These are phyloP conservation scores for Microsporum ferrugineum DNA, from an alignment of 2,329 filamentous ascomycete genomes.

Conservation along the genomic window DNA sequence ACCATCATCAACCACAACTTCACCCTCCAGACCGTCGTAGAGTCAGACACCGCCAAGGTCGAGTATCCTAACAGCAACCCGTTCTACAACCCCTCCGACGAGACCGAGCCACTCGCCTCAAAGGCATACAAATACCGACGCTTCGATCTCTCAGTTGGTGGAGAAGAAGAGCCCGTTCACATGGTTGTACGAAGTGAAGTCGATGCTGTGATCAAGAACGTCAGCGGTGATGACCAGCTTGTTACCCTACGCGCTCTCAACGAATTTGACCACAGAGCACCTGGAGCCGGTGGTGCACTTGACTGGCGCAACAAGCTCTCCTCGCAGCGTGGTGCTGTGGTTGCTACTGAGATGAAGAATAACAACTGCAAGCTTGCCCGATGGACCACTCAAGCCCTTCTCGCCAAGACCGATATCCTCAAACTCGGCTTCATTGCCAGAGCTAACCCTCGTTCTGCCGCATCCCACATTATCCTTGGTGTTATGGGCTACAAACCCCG, in stretches of 20 bases:
- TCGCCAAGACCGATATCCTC: slow-evolving; percentile 96
- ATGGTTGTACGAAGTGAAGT: slow-evolving; percentile 89
- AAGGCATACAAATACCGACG: slow-evolving; percentile 98
- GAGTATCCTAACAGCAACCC: slow-evolving; percentile 83
- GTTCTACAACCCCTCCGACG: slow-evolving; percentile 90
- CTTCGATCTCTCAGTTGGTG: slow-evolving; percentile 86
- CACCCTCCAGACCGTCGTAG: slow-evolving; percentile 83
- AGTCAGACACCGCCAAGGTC: slow-evolving; percentile 66
- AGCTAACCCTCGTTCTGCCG: slow-evolving; percentile 78
- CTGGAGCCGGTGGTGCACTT: slow-evolving; percentile 83
- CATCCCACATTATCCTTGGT: slow-evolving; percentile 89
- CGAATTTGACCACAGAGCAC: slow-evolving; percentile 97
- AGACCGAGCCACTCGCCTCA: slow-evolving; percentile 84
- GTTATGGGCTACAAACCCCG: slow-evolving; percentile 96
- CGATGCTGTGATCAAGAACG: slow-evolving; percentile 92
- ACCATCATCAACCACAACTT: slow-evolving; percentile 99
- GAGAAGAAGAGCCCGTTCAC: slow-evolving; percentile 84
- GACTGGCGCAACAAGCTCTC: slow-evolving; percentile 96
- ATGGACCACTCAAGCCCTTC: slow-evolving; percentile 94
- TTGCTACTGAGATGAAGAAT: slow-evolving; percentile 99
- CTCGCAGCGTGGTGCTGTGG: slow-evolving; percentile 87
- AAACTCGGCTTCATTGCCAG: slow-evolving; percentile 98
- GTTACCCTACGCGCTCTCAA: slow-evolving; percentile 92
- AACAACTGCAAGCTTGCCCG: slow-evolving; percentile 97
- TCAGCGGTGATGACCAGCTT: slow-evolving; percentile 81